Percentiles rank a stretch among this genome's conserved stretches.
Evolutionary conservation across 805 yeast genomes (phyloP).

Genomic region (Sugiyamaella americana): DNA sequence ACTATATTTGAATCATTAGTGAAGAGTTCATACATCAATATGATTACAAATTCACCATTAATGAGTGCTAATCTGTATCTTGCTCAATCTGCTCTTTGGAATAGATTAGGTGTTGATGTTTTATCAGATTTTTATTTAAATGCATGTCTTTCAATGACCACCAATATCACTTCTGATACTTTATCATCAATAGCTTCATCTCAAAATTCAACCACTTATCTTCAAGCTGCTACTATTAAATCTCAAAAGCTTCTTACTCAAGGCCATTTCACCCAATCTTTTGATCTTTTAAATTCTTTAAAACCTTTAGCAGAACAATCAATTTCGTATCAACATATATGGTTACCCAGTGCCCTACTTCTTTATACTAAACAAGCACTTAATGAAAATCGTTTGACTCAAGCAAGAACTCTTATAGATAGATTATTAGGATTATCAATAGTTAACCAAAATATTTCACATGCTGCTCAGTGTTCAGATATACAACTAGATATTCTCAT

Average conservation of each 20-base stretch:
- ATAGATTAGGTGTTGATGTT: constrained; percentile 16
- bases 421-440: constrained; percentile 2
- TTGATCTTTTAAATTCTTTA: constrained; percentile 5
- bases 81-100: constrained; percentile 18
- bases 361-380: constrained; percentile 10
- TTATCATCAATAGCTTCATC: neutral
- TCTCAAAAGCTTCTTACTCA: constrained; percentile 6
- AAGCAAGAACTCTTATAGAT: constrained; percentile 1
- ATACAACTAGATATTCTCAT: constrained; percentile 21
- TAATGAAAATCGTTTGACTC: constrained; percentile 6
- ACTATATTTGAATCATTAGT: constrained; percentile 38
- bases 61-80: constrained; percentile 5
- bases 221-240: constrained; percentile 8
- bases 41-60: constrained; percentile 6
- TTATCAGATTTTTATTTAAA: constrained; percentile 17
- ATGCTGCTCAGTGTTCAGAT: constrained; percentile 19
- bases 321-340: constrained; percentile 13
- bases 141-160: neutral
- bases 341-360: constrained; percentile 16
- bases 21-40: constrained; percentile 19
- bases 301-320: constrained; percentile 6
- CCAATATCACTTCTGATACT: neutral
- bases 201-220: neutral
- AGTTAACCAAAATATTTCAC: constrained; percentile 4
- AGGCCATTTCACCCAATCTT: constrained; percentile 8